These are phyloP conservation scores for Auriscalpium vulgare DNA, from an alignment of 768 basidiomycete species.

Conservation along the genomic window DNA sequence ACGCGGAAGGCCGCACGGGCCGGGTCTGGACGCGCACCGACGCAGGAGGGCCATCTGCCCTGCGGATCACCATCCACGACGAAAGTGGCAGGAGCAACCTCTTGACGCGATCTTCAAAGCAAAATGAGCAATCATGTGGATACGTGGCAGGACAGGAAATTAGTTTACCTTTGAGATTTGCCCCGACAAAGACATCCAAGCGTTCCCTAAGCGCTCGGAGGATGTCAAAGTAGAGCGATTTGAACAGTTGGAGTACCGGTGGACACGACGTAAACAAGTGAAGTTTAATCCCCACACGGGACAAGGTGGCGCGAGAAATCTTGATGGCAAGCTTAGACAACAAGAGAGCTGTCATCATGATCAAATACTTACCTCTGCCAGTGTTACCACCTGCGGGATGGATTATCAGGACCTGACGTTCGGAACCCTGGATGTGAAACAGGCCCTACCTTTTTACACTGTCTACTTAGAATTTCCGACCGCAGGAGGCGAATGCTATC, in stretches of 20 bases:
- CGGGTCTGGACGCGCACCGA: not conserved
- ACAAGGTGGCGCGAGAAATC: slow-evolving; percentile 14
- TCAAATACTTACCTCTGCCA: slow-evolving; percentile 13
- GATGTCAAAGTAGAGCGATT: slow-evolving; percentile 14
- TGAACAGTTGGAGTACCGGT: slow-evolving; percentile 8
- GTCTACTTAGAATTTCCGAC: slow-evolving; percentile 10
- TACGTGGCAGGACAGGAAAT: not conserved
- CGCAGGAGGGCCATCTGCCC: slow-evolving; percentile 1
- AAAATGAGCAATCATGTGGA: not conserved
- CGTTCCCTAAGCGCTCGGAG: slow-evolving; percentile 11
- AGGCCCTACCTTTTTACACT: slow-evolving; percentile 13
- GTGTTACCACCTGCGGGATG: slow-evolving; percentile 12
- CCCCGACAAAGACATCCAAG: slow-evolving; percentile 7
- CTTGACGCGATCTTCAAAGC: slow-evolving; percentile 8
- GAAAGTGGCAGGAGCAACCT: slow-evolving; percentile 13
- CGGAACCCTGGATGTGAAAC: not conserved
- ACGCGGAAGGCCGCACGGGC: not conserved
- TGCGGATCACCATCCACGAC: slow-evolving; percentile 13
- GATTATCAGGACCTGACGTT: slow-evolving; percentile 2
- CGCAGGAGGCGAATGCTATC: slow-evolving; percentile 6
- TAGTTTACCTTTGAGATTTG: slow-evolving; percentile 11
- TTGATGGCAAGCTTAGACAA: slow-evolving; percentile 2
- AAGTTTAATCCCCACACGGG: slow-evolving; percentile 12
- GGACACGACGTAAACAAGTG: slow-evolving; percentile 11
- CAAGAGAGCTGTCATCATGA: not conserved